Conservation (phyloP, 768 basidiomycete species). For the Kwoniella newhampshirensis region DNA sequence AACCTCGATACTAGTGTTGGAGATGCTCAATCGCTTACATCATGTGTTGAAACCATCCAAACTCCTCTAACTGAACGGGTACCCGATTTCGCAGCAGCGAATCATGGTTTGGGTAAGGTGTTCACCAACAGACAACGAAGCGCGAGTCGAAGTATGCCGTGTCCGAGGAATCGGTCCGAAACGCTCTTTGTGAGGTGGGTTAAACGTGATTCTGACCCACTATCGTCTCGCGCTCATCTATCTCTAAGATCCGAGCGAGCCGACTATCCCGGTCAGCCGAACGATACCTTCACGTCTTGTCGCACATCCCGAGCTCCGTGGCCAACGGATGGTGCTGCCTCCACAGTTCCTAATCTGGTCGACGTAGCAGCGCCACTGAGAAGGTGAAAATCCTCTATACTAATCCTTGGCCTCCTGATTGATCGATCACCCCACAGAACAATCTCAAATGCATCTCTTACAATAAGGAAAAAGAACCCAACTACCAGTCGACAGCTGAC, state of each 20-base stretch:
- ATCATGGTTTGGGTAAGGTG: conserved; percentile 25
- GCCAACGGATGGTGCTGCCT: too few species aligned
- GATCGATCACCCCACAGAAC: conserved; percentile 9
- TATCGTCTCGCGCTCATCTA: too few species aligned
- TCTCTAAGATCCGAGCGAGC: conserved; percentile 26
- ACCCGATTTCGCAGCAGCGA: conserved; percentile 27
- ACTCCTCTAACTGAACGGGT: too few species aligned
- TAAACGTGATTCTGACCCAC: neutral
- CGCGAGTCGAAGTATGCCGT: conserved; percentile 26
- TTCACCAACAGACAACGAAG: conserved; percentile 15
- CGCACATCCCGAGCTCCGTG: conserved; percentile 17
- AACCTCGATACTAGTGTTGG: too few species aligned
- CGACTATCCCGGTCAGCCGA: conserved; percentile 9
- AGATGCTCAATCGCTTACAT: too few species aligned
- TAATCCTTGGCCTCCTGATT: too few species aligned
- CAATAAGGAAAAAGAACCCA: conserved; percentile 5
- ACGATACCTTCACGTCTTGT: conserved; percentile 12
- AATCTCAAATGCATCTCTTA: conserved; percentile 14
- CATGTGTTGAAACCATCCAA: too few species aligned
- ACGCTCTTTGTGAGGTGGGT: conserved; percentile 30
- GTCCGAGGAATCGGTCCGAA: conserved; percentile 29
- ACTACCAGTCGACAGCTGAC: conserved; percentile 18
- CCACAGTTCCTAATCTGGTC: too few species aligned
- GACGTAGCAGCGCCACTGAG: too few species aligned
- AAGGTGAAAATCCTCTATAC: too few species aligned